phyloP scores from a whole-genome alignment of 2,329 filamentous ascomycete genomes.

The Nectriaceae sp. region DNA sequence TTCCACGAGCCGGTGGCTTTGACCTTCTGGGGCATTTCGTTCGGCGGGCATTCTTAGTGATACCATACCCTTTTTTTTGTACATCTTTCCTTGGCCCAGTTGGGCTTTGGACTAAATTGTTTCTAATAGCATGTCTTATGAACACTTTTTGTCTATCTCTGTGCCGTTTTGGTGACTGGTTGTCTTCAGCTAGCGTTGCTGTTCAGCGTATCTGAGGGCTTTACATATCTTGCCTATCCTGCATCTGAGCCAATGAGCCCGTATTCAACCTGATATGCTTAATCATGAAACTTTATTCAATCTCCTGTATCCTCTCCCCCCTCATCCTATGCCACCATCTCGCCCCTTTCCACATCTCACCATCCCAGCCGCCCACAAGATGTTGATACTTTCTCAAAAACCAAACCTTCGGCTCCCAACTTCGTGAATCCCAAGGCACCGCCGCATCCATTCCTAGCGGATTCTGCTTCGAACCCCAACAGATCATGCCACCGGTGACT shows the following conservation, averaged over 20 bases:
- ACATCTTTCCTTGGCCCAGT: conserved; percentile 12
- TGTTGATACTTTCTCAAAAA: conserved; percentile 44
- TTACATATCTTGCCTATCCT: no score
- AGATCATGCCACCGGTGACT: conserved; percentile 35
- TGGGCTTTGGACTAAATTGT: conserved; percentile 15
- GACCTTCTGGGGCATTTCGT: conserved; percentile 23
- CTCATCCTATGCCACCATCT: conserved; percentile 33
- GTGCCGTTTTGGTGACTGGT: no score
- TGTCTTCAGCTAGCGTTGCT: no score
- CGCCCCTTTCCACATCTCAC: conserved; percentile 36
- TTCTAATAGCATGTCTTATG: conserved; percentile 25
- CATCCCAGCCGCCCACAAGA: conserved; percentile 38
- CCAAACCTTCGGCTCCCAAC: conserved; percentile 47
- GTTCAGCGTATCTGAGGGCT: no score
- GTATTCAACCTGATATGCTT: no score
- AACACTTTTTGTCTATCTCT: background rate
- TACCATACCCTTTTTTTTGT: conserved; percentile 34
- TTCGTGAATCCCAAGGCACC: conserved; percentile 46
- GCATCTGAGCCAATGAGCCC: no score
- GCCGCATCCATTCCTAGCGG: conserved; percentile 33
- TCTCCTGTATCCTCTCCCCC: conserved; percentile 22
- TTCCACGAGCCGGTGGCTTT: conserved; percentile 13
- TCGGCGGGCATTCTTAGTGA: conserved; percentile 35
- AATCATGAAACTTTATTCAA: background rate
- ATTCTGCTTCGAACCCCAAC: conserved; percentile 37